phyloP scores from a whole-genome alignment of 2,329 filamentous ascomycete genomes.

The Fusarium cicatricum region DNA sequence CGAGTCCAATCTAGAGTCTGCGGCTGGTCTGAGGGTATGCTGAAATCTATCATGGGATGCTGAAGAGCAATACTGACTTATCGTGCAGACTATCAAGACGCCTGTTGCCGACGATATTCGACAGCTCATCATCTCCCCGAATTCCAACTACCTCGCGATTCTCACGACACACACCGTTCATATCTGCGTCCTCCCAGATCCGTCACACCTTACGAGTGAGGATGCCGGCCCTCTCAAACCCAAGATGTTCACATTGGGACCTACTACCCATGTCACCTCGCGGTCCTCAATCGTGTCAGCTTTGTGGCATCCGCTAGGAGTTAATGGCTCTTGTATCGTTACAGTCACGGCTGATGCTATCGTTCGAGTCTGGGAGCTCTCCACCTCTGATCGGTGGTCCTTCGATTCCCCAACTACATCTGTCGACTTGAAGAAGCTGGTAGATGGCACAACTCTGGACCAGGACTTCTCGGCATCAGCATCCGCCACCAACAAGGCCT shows the following conservation, averaged over 20 bases:
- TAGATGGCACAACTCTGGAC: conserved; percentile 81
- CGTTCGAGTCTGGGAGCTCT: conserved; percentile 90
- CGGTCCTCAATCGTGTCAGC: conserved; percentile 81
- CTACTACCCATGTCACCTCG: conserved; percentile 89
- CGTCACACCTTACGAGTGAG: conserved; percentile 74
- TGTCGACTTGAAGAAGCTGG: conserved; percentile 88
- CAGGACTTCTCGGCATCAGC: conserved; percentile 84
- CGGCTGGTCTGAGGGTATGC: conserved; percentile 48
- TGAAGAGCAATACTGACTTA: not conserved
- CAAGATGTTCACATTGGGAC: conserved; percentile 90
- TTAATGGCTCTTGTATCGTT: conserved; percentile 81
- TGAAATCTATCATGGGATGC: not conserved
- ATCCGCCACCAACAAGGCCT: conserved; percentile 78
- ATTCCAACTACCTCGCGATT: conserved; percentile 82
- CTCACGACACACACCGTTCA: conserved; percentile 88
- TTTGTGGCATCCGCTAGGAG: conserved; percentile 91
- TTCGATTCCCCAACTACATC: conserved; percentile 85
- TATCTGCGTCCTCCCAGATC: conserved; percentile 84
- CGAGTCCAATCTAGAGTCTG: conserved; percentile 39
- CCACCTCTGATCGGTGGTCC: conserved; percentile 82
- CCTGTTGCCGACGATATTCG: conserved; percentile 83
- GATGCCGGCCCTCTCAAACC: conserved; percentile 77
- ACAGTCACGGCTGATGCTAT: conserved; percentile 90
- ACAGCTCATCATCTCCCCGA: conserved; percentile 85
- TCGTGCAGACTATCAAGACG: conserved; percentile 73